These are phyloP conservation scores for Calcarisporium arbuscula DNA, from an alignment of 2,329 filamentous ascomycete species.

Conservation along the genomic window DNA sequence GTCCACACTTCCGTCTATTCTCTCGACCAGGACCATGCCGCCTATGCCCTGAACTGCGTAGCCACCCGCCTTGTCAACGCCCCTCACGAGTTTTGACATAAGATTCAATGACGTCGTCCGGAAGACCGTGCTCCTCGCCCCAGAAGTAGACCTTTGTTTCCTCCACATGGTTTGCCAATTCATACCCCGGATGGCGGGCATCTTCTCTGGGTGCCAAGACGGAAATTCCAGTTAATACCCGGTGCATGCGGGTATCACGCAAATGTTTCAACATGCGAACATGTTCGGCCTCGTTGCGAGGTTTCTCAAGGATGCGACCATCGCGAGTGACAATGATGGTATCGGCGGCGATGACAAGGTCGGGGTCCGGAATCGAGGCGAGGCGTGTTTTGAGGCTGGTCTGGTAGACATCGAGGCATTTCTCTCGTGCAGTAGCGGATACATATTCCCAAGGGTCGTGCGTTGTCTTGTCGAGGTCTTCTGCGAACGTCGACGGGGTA, in stretches of 20 bases:
- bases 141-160: conserved; percentile 91
- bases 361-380: conserved; percentile 57
- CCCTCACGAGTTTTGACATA: conserved; percentile 85
- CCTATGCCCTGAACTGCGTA: conserved; percentile 91
- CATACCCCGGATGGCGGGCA: conserved; percentile 78
- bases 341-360: conserved; percentile 82
- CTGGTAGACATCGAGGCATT: conserved; percentile 68
- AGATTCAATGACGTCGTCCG: conserved; percentile 74
- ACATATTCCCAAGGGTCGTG: conserved; percentile 88
- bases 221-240: conserved; percentile 79
- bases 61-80: conserved; percentile 89
- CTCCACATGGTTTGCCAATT: conserved; percentile 73
- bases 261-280: conserved; percentile 75
- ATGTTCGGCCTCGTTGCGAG: conserved; percentile 73
- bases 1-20: conserved; percentile 83
- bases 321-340: conserved; percentile 75
- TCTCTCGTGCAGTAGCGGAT: conserved; percentile 74
- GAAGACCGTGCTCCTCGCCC: conserved; percentile 46
- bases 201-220: conserved; percentile 78
- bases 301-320: conserved; percentile 86
- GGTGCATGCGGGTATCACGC: conserved; percentile 70
- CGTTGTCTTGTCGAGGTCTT: conserved; percentile 71
- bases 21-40: conserved; percentile 79
- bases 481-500: conserved; percentile 73
- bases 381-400: conserved; percentile 36